Conservation (phyloP, 2,329 filamentous ascomycete species). For the Colletotrichum somersetense region DNA sequence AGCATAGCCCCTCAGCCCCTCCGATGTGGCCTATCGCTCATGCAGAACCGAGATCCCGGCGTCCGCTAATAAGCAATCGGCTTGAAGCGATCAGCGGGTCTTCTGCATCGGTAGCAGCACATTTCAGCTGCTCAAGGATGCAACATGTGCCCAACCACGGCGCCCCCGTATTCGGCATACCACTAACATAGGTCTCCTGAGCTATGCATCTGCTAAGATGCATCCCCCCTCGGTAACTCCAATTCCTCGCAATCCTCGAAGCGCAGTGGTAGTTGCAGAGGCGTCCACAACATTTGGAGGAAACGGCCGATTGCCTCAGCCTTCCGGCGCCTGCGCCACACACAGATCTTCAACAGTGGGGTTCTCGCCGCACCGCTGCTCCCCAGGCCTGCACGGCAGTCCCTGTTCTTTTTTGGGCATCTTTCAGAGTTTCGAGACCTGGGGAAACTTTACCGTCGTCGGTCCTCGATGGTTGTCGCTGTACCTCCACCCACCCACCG, state of each 20-base stretch:
- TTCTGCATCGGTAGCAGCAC: slow-evolving; percentile 35
- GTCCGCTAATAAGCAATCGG: slow-evolving; percentile 35
- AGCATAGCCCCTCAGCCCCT: slow-evolving; percentile 42
- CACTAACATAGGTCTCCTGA: slow-evolving; percentile 20
- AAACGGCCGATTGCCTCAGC: slow-evolving; percentile 20
- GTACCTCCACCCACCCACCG: background rate
- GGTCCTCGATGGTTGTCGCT: slow-evolving; percentile 1
- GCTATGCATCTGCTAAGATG: slow-evolving; percentile 21
- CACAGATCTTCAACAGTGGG: slow-evolving; percentile 36
- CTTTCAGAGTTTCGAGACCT: slow-evolving; percentile 35
- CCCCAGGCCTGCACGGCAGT: slow-evolving; percentile 33
- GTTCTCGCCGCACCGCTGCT: slow-evolving; percentile 22
- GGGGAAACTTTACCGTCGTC: slow-evolving; percentile 35
- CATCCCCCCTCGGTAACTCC: slow-evolving; percentile 4
- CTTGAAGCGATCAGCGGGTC: slow-evolving; percentile 40
- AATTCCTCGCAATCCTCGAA: background rate
- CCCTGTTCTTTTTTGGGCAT: slow-evolving; percentile 42
- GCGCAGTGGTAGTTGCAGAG: background rate
- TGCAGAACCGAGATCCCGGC: slow-evolving; percentile 25
- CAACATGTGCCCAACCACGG: slow-evolving; percentile 30
- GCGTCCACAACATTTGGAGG: background rate
- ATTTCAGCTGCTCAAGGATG: slow-evolving; percentile 41
- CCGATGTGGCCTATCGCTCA: slow-evolving; percentile 27
- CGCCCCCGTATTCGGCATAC: slow-evolving; percentile 25
- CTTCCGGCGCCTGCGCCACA: slow-evolving; percentile 39